These are phyloP conservation scores for Alternaria triticina DNA, from an alignment of 2,329 filamentous ascomycete genomes.

Conservation along the genomic window DNA sequence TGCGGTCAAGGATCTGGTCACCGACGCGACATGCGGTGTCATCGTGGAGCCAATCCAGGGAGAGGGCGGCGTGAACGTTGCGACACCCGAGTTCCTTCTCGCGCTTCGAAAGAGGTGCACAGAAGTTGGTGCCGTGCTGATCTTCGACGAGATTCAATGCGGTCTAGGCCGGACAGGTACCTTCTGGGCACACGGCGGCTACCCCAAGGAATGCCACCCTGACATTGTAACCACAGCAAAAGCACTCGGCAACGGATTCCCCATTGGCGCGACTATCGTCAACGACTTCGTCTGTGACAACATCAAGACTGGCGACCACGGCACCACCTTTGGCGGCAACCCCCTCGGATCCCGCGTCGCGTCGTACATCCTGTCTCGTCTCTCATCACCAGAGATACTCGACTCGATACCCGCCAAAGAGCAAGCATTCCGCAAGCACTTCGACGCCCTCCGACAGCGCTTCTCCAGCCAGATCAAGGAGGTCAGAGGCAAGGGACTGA, in stretches of 20 bases:
- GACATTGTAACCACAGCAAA: constrained; percentile 95
- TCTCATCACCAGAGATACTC: constrained; percentile 75
- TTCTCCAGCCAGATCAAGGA: constrained; percentile 78
- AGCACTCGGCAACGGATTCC: constrained; percentile 94
- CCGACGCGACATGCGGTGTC: constrained; percentile 86
- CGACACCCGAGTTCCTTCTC: constrained; percentile 79
- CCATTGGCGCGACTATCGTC: constrained; percentile 82
- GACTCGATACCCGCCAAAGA: constrained; percentile 72
- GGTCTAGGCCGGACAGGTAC: constrained; percentile 85
- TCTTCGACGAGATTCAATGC: constrained; percentile 98
- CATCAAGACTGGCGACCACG: constrained; percentile 81
- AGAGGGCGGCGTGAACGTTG: constrained; percentile 89
- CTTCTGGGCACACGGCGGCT: constrained; percentile 84
- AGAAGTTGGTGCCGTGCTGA: constrained; percentile 84
- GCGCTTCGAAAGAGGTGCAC: constrained; percentile 85
- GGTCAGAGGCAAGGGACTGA: constrained; percentile 81
- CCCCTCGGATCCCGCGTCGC: constrained; percentile 84
- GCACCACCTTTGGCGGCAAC: constrained; percentile 93
- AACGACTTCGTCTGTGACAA: constrained; percentile 71
- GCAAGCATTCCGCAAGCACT: constrained; percentile 63
- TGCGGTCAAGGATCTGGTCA: constrained; percentile 75
- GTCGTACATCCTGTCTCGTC: constrained; percentile 80
- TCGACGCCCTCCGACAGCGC: constrained; percentile 62
- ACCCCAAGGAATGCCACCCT: constrained; percentile 82
- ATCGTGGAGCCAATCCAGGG: constrained; percentile 98